Base-by-base conservation (phyloP, 163 green algal genomes). In the Chlamydomonas reinhardtii region DNA sequence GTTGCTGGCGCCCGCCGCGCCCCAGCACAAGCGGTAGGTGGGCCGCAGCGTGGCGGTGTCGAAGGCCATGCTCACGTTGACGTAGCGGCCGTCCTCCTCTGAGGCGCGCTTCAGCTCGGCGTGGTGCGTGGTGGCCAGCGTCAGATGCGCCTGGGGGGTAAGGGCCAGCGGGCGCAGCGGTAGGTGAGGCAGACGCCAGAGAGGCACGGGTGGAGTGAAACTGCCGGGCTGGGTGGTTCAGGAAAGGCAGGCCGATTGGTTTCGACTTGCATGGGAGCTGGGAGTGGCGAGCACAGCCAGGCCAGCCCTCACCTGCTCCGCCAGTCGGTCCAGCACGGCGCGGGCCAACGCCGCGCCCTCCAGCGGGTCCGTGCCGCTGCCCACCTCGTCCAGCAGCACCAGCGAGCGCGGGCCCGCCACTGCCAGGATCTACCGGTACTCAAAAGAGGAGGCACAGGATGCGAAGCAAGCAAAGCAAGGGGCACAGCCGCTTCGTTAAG, bases 341-440 rank as follows among this genome's bases (percentile, higher is more conserved):
- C 94, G 89, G 6, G 96, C 97, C 56, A 99, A 90, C 12, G 96
- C 95, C 24, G 96, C 94, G 4, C 97, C 97, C 92, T 99, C 97
- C 37, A 91, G 78, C 8, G 97, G 97, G 91, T 99, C 97, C 27
- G 97, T 99, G 54, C 97, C 97, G 39, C 92, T 97, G 31, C 97
- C 97, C 19, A 98, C 90, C 89, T 99, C 96, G 80, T 99, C 97
- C 76, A 99, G 86, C 56, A 99, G 90, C 82, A 98, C 96, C 24
- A 99, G 91, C 17, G 94, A 96, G 22, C 73, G 14, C 0, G 74
- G 48, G 0, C 74, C 85, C 0, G 90, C 92, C 14, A 77, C 87
- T 19, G 80, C 74, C 70, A 95, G 85, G 65, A 95, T 89, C 76
- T 91, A 74, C 15, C 43, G 17, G 27, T 6, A 64, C n/a, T 11